Percentiles rank a stretch among this genome's conserved stretches.
These are phyloP conservation scores for Sphaerulina populicola DNA, from an alignment of 2,329 filamentous ascomycete genomes.

Conservation along the genomic window DNA sequence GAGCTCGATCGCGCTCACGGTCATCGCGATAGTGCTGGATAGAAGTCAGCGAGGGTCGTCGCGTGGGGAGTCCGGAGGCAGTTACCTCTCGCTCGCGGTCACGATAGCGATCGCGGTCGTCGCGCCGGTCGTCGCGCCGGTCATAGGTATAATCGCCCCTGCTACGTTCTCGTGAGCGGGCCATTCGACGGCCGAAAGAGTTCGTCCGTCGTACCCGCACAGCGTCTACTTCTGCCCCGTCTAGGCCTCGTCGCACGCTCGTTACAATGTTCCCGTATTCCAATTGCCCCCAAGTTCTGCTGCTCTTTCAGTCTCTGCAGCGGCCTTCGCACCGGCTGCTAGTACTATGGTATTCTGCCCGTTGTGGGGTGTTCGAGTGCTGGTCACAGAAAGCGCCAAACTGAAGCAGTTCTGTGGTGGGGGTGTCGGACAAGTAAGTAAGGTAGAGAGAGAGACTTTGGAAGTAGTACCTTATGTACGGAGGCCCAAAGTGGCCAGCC, in stretches of 20 bases:
- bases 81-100: slow-evolving; percentile 16
- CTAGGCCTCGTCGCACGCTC: not conserved
- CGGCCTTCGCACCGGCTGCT: not conserved
- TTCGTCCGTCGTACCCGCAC: slow-evolving; percentile 10
- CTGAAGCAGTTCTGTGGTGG: not conserved
- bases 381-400: not conserved
- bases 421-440: not conserved
- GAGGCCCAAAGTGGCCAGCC: no score
- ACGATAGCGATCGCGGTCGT: slow-evolving; percentile 21
- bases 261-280: not conserved
- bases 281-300: not conserved
- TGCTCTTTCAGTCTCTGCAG: not conserved
- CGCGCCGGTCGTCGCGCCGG: slow-evolving; percentile 15
- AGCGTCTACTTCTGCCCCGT: not conserved
- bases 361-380: not conserved
- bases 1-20: slow-evolving; percentile 14
- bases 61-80: not conserved
- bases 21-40: slow-evolving; percentile 10
- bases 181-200: slow-evolving; percentile 17
- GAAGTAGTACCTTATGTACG: no score
- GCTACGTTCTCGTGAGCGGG: slow-evolving; percentile 24
- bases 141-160: slow-evolving; percentile 19
- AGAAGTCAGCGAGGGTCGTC: slow-evolving; percentile 7
- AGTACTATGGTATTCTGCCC: not conserved
- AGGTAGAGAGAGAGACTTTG: no score